Evolutionary conservation across 768 basidiomycete species (phyloP).

Genomic region (Boletus subcaerulescens): DNA sequence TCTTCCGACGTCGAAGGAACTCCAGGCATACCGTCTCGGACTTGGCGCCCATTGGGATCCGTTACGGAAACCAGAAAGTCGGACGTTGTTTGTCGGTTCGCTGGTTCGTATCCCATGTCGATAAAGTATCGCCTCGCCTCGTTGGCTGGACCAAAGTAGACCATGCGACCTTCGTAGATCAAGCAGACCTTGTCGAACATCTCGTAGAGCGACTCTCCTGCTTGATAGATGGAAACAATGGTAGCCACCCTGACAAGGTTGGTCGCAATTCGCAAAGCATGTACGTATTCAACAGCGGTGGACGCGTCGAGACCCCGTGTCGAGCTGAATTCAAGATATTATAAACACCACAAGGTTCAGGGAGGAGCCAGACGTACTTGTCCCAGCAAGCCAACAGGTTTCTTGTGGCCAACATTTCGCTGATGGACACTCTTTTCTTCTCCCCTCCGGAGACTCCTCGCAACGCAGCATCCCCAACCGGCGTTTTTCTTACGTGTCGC

Average conservation of each 20-base stretch:
- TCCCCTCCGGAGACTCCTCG: slow-evolving; percentile 75
- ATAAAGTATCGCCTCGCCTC: slow-evolving; percentile 58
- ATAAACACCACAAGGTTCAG: slow-evolving; percentile 41
- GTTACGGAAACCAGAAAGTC: slow-evolving; percentile 63
- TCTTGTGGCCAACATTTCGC: slow-evolving; percentile 68
- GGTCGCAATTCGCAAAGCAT: slow-evolving; percentile 64
- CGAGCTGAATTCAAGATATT: slow-evolving; percentile 44
- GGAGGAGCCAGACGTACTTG: slow-evolving; percentile 42
- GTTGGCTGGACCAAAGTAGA: slow-evolving; percentile 56
- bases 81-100: slow-evolving; percentile 57
- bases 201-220: slow-evolving; percentile 63
- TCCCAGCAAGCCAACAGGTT: slow-evolving; percentile 79
- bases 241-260: slow-evolving; percentile 53
- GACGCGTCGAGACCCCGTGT: slow-evolving; percentile 66
- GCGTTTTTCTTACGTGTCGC: slow-evolving; percentile 66
- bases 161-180: slow-evolving; percentile 56
- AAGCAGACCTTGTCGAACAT: slow-evolving; percentile 73
- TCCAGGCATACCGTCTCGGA: slow-evolving; percentile 30
- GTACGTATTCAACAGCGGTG: slow-evolving; percentile 73
- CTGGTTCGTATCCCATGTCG: slow-evolving; percentile 53
- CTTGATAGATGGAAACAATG: slow-evolving; percentile 84
- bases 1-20: slow-evolving; percentile 50
- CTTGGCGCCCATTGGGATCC: slow-evolving; percentile 58
- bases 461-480: slow-evolving; percentile 77
- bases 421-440: slow-evolving; percentile 80